Evolutionary conservation across 495 filamentous ascomycete genomes (phyloP).

Genomic region (Penicillium malachiteum): DNA sequence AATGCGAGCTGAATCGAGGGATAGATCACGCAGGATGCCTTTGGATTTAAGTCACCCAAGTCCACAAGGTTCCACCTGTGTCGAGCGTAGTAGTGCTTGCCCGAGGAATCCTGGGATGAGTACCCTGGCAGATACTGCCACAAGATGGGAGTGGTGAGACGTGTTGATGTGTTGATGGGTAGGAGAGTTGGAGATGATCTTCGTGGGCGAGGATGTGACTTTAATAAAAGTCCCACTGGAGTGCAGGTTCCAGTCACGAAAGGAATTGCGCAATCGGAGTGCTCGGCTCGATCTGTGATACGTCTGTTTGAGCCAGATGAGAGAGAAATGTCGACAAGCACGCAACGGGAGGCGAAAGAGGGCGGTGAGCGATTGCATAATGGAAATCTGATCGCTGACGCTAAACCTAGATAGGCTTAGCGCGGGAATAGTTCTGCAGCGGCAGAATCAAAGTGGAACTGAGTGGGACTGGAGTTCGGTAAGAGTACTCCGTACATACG

Average conservation of each 20-base stretch:
- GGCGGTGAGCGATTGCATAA: slow-evolving; percentile 16
- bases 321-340: slow-evolving; percentile 16
- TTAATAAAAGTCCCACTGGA: too few relatives aligned
- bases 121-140: slow-evolving; percentile 14
- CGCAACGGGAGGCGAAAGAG: slow-evolving; percentile 9
- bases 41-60: not conserved
- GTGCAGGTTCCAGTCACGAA: not conserved
- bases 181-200: not conserved
- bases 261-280: slow-evolving; percentile 3
- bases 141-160: not conserved
- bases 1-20: not conserved
- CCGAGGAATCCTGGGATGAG: slow-evolving; percentile 5
- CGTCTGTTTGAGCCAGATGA: not conserved
- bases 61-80: slow-evolving; percentile 7
- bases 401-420: not conserved
- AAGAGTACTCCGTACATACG: too few relatives aligned
- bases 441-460: too few relatives aligned
- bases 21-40: not conserved
- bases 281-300: slow-evolving; percentile 2
- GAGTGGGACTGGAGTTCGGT: too few relatives aligned
- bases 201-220: too few relatives aligned
- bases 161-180: not conserved
- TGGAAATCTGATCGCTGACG: slow-evolving; percentile 4
- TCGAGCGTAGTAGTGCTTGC: too few relatives aligned
- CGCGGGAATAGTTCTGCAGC: not conserved